A percentile compares a stretch with the other conserved stretches of the same genome.
Conservation (phyloP, 176 grass and related monocot species). For the Elymus sibiricus region DNA sequence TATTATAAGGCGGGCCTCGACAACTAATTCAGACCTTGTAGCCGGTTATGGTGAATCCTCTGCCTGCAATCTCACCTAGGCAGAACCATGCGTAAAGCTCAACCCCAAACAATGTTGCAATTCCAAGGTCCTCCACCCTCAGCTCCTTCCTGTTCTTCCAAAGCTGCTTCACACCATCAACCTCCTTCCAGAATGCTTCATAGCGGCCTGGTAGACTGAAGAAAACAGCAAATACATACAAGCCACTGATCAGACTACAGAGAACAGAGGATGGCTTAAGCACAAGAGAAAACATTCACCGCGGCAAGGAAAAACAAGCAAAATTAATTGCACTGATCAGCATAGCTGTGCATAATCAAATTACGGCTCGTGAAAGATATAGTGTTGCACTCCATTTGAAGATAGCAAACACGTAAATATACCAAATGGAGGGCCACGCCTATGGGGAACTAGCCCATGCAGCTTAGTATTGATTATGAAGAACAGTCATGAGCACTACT, state of each 20-base stretch:
- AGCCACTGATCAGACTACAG: constrained; percentile 15
- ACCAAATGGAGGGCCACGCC: neutral
- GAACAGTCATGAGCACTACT: neutral
- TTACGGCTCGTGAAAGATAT: neutral
- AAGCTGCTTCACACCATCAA: constrained; percentile 68
- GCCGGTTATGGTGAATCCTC: constrained; percentile 84
- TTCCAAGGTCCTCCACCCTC: constrained; percentile 77
- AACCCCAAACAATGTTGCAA: constrained; percentile 68
- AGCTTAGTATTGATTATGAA: neutral
- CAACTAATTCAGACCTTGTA: constrained; percentile 66
- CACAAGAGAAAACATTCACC: neutral
- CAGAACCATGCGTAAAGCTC: constrained; percentile 88
- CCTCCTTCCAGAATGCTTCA: constrained; percentile 87
- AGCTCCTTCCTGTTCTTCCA: constrained; percentile 78
- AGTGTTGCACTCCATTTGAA: neutral
- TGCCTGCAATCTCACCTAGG: constrained; percentile 72
- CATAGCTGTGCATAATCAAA: neutral
- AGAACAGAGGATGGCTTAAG: neutral
- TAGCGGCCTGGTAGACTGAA: constrained; percentile 81
- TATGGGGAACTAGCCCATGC: neutral
- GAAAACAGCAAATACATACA: constrained; percentile 15
- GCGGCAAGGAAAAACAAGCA: neutral
- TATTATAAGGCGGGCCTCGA: constrained; percentile 35
- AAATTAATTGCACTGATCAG: neutral
- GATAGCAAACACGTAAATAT: neutral